Percentiles rank a stretch among this genome's conserved stretches.
phyloP scores from a whole-genome alignment of 2,329 filamentous ascomycete species.

The Pseudogymnoascus sp. region DNA sequence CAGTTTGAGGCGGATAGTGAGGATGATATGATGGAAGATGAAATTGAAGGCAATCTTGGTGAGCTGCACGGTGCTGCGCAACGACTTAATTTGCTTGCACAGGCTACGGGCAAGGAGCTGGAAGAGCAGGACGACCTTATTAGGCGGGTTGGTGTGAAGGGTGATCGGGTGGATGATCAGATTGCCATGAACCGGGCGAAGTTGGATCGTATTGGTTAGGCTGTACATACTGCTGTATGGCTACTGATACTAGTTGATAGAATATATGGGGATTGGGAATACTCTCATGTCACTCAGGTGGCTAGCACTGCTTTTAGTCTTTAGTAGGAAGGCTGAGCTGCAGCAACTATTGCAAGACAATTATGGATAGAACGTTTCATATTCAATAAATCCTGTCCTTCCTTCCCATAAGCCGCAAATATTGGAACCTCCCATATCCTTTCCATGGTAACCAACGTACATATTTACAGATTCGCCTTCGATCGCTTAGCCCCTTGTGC shows the following conservation, averaged over 20 bases:
- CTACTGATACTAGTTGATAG: not conserved
- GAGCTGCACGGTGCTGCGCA: slow-evolving; percentile 53
- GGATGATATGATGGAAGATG: slow-evolving; percentile 51
- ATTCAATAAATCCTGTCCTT: not conserved
- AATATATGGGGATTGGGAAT: not conserved
- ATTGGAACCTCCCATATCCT: not conserved
- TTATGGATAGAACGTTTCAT: not conserved
- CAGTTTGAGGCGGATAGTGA: slow-evolving; percentile 56
- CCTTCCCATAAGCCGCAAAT: not conserved
- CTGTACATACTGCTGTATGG: not conserved
- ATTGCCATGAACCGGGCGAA: slow-evolving; percentile 70
- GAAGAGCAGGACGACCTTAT: slow-evolving; percentile 71
- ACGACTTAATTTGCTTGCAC: slow-evolving; percentile 64
- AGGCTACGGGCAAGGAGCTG: slow-evolving; percentile 67
- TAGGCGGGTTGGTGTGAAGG: slow-evolving; percentile 71
- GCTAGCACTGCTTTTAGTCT: not conserved
- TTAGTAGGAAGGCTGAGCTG: not conserved
- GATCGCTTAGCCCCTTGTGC: slow-evolving; percentile 31
- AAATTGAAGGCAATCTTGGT: slow-evolving; percentile 60
- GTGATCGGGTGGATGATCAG: slow-evolving; percentile 73
- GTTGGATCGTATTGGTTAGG: slow-evolving; percentile 52
- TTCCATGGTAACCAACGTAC: not conserved
- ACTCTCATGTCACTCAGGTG: not conserved
- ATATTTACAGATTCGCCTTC: slow-evolving; percentile 36
- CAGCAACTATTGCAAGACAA: not conserved